Base-by-base conservation (phyloP, 768 basidiomycete genomes). In the Suillus sp. region DNA sequence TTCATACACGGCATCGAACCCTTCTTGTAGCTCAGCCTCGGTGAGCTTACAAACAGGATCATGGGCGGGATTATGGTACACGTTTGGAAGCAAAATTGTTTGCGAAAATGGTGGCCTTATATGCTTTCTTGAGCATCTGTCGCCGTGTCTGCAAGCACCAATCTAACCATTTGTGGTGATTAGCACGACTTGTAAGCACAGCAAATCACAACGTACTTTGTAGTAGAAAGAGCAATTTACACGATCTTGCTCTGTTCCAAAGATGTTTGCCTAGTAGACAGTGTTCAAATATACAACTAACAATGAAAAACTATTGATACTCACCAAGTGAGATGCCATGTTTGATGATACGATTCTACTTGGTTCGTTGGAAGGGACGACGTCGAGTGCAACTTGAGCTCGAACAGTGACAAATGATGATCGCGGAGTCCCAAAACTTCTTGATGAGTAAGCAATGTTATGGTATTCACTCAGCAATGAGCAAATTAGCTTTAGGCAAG, bases 171-270 rank as follows among this genome's bases (percentile, higher is more conserved):
- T 18, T 56, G 30, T 62, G n/a, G 59, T 61, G 50, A 20, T 56
- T 53, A 20, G 9, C 8, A 22, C 22, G 48, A 35, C 27, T 58
- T 10, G 22, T 3, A 2, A 13, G 32, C 35, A 65, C 60, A 62
- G 43, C 47, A 20, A 25, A 55, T 43, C 25, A 35, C 43, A 51
- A 75, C 85, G 38, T 65, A 92, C 92, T 80, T 96, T 96, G 82
- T 96, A 95, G 79, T 97, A 99, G 81, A 99, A 99, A 1, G 96
- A 98, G 74, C 96, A 99, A 75, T 99, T 99, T 66, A 99, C 96
- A 70, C 96, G 90, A 74, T 93, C 92, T 76, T 93, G 92, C 77
- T 94, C 92, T 65, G 93, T 95, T 68, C 93, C 93, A 70, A 96
- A 98, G 75, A 98, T 98, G 66, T 96, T 95, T 65, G 95, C 95